These are phyloP conservation scores for Boletales sp. DNA, from an alignment of 768 basidiomycete genomes.

Conservation along the genomic window DNA sequence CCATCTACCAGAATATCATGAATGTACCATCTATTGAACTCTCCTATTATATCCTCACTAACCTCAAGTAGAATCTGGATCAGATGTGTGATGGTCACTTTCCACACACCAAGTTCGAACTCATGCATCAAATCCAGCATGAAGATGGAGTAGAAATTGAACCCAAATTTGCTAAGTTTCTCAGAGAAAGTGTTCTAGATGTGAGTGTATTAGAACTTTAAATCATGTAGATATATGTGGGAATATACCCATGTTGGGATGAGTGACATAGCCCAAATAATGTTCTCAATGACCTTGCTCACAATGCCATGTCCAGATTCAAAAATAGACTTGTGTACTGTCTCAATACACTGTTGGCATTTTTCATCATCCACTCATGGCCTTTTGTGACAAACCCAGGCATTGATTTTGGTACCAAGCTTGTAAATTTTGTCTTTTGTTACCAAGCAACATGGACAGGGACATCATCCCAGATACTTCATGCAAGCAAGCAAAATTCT, in stretches of 20 bases:
- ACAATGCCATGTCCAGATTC: slow-evolving; percentile 1
- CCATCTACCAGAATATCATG: neutral
- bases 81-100: slow-evolving; percentile 6
- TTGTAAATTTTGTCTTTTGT: neutral
- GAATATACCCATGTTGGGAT: neutral
- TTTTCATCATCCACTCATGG: slow-evolving; percentile 30
- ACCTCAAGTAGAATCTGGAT: slow-evolving; percentile 23
- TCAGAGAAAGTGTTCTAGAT: slow-evolving; percentile 31
- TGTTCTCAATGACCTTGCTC: neutral
- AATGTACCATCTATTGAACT: slow-evolving; percentile 25
- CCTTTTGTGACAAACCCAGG: neutral
- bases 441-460: slow-evolving; percentile 22
- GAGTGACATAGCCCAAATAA: slow-evolving; percentile 13
- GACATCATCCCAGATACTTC: slow-evolving; percentile 15
- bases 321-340: slow-evolving; percentile 32
- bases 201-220: no score
- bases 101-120: slow-evolving; percentile 34
- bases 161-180: slow-evolving; percentile 11
- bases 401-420: neutral
- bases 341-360: slow-evolving; percentile 36
- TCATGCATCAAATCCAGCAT: slow-evolving; percentile 31
- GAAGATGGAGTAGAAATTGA: slow-evolving; percentile 26
- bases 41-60: slow-evolving; percentile 11
- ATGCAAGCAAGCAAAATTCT: slow-evolving; percentile 5
- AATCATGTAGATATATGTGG: no score